These are phyloP conservation scores for Ampelocalamus luodianensis DNA, from an alignment of 176 grass and related monocot species.

Conservation along the genomic window DNA sequence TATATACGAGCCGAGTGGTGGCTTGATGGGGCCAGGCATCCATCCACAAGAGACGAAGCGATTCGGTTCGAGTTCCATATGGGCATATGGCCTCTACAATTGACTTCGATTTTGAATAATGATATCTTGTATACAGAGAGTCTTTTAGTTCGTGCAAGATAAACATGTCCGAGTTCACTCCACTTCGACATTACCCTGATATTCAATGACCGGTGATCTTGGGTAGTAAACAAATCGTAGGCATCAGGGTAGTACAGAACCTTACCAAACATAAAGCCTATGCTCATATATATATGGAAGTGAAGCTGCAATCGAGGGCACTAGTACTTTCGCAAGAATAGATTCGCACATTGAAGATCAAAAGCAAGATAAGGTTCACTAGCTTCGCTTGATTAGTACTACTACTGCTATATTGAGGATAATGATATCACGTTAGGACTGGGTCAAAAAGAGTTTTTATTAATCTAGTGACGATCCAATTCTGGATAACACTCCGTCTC, in stretches of 20 bases:
- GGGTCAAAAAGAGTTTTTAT: background rate
- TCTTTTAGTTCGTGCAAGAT: constrained; percentile 1
- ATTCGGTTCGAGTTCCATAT: constrained; percentile 39
- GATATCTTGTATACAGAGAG: background rate
- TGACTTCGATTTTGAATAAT: background rate
- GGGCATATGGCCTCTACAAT: too few species aligned
- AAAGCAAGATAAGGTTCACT: constrained; percentile 42
- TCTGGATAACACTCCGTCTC: constrained; percentile 29
- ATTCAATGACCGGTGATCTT: background rate
- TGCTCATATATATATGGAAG: background rate
- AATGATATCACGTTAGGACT: constrained; percentile 5
- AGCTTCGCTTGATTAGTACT: constrained; percentile 35
- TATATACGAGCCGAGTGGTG: background rate
- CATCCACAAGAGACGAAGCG: background rate
- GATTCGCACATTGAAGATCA: constrained; percentile 27
- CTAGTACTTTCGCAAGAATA: constrained; percentile 39
- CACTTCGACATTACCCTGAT: background rate
- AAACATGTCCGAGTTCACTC: constrained; percentile 24
- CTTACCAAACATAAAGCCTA: constrained; percentile 20
- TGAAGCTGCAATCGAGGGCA: constrained; percentile 43
- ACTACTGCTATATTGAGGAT: background rate
- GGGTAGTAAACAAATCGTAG: constrained; percentile 10
- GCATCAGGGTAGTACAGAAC: constrained; percentile 30
- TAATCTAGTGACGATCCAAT: constrained; percentile 9
- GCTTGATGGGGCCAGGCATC: constrained; percentile 1